Evolutionary conservation across 2,329 filamentous ascomycete genomes (phyloP).

Genomic region (Arthrinium phaeospermum): DNA sequence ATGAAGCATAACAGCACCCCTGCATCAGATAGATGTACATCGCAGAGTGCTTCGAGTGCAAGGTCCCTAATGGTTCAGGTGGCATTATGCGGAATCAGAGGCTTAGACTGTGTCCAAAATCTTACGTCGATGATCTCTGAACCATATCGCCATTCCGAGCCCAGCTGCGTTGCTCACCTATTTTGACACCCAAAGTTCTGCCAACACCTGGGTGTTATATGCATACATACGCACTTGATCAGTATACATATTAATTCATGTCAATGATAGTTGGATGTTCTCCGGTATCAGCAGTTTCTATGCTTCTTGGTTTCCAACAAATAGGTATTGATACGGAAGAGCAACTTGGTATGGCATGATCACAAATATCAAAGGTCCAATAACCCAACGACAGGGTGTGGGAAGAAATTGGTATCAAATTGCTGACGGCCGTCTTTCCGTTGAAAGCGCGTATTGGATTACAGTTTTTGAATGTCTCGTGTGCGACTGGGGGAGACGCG

Average conservation of each 20-base stretch:
- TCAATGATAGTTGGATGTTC: not conserved
- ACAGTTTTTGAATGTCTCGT: not conserved
- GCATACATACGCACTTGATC: not conserved
- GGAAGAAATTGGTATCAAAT: not conserved
- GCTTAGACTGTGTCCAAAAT: not conserved
- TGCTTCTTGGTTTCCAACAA: not conserved
- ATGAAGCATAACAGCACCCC: not conserved
- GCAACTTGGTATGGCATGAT: not conserved
- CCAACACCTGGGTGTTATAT: not conserved
- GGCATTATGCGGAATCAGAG: not conserved
- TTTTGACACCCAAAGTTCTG: not conserved
- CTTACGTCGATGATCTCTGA: not conserved
- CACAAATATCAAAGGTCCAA: not conserved
- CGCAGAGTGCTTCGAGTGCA: not conserved
- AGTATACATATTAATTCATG: not conserved
- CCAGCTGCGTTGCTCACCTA: not conserved
- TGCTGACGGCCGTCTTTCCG: not conserved
- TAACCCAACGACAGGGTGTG: not conserved
- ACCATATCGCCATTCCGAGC: not conserved
- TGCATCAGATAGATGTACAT: not conserved
- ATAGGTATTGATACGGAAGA: not conserved
- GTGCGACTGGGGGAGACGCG: not conserved
- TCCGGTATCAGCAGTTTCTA: not conserved
- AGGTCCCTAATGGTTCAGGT: not conserved
- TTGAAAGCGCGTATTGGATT: not conserved